Conservation (phyloP, 345 rosid species). For the Psidium friedrichsthalianum region DNA sequence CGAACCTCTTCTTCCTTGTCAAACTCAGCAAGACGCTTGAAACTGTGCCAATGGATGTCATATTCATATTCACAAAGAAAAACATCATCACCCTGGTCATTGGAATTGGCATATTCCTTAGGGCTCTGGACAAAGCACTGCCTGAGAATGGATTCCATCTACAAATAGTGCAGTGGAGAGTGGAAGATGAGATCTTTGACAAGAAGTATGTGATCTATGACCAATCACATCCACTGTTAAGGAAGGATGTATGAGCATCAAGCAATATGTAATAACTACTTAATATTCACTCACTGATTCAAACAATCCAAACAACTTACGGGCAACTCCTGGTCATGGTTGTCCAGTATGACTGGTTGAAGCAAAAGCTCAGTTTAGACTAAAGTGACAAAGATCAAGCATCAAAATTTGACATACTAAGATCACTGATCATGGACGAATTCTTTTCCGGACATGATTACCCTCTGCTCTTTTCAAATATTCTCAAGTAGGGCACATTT, state of each 20-base stretch:
- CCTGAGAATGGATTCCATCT: constrained; percentile 76
- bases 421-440: background rate
- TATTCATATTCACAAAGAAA: constrained; percentile 90
- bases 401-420: background rate
- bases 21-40: constrained; percentile 73
- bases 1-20: constrained; percentile 43
- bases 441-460: background rate
- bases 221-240: background rate
- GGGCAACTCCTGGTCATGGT: background rate
- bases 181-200: background rate
- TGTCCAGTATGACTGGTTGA: background rate
- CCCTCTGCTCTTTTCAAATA: background rate
- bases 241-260: background rate
- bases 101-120: constrained; percentile 58
- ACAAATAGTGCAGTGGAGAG: background rate
- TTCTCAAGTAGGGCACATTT: background rate
- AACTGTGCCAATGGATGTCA: constrained; percentile 80
- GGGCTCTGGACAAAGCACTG: constrained; percentile 77
- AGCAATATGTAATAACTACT: background rate
- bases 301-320: background rate
- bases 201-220: background rate
- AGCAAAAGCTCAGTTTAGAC: background rate
- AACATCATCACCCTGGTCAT: constrained; percentile 73
- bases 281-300: background rate
- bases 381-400: background rate